Evolutionary conservation across 2,329 filamentous ascomycete genomes (phyloP).

Genomic region (Stromatinia cepivora): DNA sequence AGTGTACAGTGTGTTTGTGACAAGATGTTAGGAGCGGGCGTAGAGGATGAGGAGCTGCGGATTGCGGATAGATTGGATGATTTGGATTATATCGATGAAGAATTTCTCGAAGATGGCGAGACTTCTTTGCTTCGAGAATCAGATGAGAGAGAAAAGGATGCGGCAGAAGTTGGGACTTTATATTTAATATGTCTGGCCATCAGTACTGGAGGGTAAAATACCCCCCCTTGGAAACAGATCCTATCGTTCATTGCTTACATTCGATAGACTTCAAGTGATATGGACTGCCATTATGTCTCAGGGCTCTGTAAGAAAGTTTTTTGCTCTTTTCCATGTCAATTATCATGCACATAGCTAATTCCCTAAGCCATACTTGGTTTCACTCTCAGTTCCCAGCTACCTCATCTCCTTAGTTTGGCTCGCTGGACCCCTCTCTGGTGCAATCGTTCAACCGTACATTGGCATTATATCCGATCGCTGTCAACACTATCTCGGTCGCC

Average conservation of each 20-base stretch:
- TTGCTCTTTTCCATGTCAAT: neutral
- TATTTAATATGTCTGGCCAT: constrained; percentile 21
- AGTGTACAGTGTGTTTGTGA: neutral
- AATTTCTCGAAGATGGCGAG: constrained; percentile 1
- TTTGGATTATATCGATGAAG: constrained; percentile 6
- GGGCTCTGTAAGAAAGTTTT: constrained; percentile 22
- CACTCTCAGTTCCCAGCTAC: constrained; percentile 53
- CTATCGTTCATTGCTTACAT: constrained; percentile 1
- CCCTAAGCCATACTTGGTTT: constrained; percentile 38
- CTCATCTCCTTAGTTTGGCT: constrained; percentile 55
- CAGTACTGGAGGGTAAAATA: constrained; percentile 22
- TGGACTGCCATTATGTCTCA: constrained; percentile 26
- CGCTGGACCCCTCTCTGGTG: constrained; percentile 55
- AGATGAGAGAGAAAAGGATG: neutral
- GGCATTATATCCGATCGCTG: constrained; percentile 54
- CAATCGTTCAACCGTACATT: constrained; percentile 54
- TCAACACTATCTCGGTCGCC: constrained; percentile 46
- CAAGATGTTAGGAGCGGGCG: constrained; percentile 1
- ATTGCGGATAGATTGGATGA: neutral
- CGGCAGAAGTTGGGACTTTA: neutral
- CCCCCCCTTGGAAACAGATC: neutral
- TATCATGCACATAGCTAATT: constrained; percentile 5
- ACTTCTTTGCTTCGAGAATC: constrained; percentile 14
- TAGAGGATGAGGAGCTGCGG: neutral
- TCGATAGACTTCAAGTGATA: constrained; percentile 24